Evolutionary conservation across 1,139 yeast species (phyloP).

Genomic region (Pichia sp.): DNA sequence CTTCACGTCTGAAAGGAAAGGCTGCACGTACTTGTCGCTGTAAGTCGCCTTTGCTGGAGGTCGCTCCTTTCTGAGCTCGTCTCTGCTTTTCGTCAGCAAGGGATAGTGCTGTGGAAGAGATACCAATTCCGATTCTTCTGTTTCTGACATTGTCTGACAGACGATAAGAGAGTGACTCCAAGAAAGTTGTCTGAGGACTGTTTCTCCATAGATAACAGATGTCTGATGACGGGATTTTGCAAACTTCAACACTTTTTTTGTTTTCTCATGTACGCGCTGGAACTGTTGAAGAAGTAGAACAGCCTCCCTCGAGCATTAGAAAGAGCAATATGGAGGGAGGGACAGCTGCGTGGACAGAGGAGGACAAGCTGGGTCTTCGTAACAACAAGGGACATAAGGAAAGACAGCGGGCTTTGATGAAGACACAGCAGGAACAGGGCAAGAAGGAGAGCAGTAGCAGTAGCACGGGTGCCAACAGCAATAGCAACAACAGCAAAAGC

Average conservation of each 20-base stretch:
- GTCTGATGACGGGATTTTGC: neutral
- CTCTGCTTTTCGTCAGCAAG: slow-evolving; percentile 14
- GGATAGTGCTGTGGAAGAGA: slow-evolving; percentile 26
- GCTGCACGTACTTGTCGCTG: slow-evolving; percentile 9
- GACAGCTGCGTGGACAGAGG: neutral
- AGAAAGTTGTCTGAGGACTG: too few relatives aligned
- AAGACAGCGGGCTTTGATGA: neutral
- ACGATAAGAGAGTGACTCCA: too few relatives aligned
- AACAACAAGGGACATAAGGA: neutral
- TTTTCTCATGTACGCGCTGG: neutral
- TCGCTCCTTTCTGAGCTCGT: slow-evolving; percentile 11
- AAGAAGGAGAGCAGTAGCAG: slow-evolving; percentile 1
- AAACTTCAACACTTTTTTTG: slow-evolving; percentile 1
- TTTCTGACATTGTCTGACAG: slow-evolving; percentile 3
- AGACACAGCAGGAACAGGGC: neutral
- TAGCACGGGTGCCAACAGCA: neutral
- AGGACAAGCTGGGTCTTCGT: neutral
- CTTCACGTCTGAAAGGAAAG: slow-evolving; percentile 12
- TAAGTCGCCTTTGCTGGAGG: slow-evolving; percentile 13
- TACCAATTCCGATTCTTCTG: neutral
- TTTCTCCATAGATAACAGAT: too few relatives aligned
- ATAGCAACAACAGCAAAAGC: neutral
- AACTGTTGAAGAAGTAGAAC: neutral
- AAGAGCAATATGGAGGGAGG: neutral
- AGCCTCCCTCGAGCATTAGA: neutral